These are phyloP conservation scores for Scutellaria baicalensis DNA, from an alignment of 257 asterid species.

Conservation along the genomic window DNA sequence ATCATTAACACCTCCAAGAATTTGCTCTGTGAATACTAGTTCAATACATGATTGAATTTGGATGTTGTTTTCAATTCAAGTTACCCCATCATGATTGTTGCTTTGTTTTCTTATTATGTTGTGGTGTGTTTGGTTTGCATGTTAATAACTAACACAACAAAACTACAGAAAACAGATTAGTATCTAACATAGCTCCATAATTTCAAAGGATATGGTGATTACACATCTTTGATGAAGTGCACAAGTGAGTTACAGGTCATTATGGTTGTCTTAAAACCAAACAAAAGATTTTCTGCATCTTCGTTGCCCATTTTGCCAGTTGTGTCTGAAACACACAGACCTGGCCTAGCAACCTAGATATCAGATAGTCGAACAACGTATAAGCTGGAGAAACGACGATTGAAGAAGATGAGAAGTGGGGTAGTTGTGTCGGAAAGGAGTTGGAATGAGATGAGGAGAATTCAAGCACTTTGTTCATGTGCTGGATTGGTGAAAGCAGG, in stretches of 20 bases:
- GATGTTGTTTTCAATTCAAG: background rate
- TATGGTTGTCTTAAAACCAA: slow-evolving; percentile 17
- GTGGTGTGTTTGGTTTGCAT: background rate
- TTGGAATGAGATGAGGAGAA: background rate
- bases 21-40: background rate
- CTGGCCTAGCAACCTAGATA: slow-evolving; percentile 3
- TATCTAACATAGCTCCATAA: too few species aligned
- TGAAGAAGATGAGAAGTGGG: slow-evolving; percentile 6
- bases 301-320: background rate
- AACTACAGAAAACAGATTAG: too few species aligned
- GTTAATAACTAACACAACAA: too few species aligned
- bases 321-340: background rate
- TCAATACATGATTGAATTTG: background rate
- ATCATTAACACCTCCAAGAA: background rate
- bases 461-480: slow-evolving; percentile 1
- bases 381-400: background rate
- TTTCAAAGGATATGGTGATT: too few species aligned
- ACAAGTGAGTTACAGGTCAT: slow-evolving; percentile 28
- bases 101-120: too few species aligned
- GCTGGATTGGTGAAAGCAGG: background rate
- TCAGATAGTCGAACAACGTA: slow-evolving; percentile 4
- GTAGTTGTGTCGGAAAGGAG: slow-evolving; percentile 1
- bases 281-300: background rate
- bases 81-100: background rate
- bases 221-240: too few species aligned